Conservation (phyloP, 345 rosid species). For the Dimocarpus longan region DNA sequence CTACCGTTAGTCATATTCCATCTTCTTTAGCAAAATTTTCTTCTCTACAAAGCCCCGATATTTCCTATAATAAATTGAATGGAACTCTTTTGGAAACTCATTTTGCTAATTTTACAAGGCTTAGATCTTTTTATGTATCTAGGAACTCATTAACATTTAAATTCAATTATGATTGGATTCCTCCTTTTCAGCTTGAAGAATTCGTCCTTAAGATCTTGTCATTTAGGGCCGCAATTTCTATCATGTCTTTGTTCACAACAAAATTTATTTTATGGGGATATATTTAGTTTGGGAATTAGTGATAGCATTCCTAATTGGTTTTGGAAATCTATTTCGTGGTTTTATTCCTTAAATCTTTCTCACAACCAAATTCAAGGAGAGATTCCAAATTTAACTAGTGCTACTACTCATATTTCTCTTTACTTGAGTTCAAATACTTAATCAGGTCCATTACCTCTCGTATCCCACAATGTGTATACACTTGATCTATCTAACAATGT, state of each 20-base stretch:
- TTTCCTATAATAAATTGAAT: too few relatives aligned
- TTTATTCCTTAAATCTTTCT: slow-evolving; percentile 24
- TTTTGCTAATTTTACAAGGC: slow-evolving; percentile 28
- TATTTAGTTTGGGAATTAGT: slow-evolving; percentile 27
- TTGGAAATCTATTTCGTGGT: slow-evolving; percentile 14
- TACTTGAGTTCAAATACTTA: slow-evolving; percentile 25
- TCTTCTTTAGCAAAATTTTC: too few relatives aligned
- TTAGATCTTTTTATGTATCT: slow-evolving; percentile 17
- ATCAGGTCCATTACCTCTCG: slow-evolving; percentile 19
- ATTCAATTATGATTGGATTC: slow-evolving; percentile 28
- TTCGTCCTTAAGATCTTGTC: slow-evolving; percentile 22
- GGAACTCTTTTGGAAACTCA: slow-evolving; percentile 17
- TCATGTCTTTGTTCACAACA: slow-evolving; percentile 29
- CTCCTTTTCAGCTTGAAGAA: slow-evolving; percentile 26
- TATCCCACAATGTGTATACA: slow-evolving; percentile 8
- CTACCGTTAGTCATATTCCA: neutral
- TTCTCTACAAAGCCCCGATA: too few relatives aligned
- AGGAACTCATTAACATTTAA: slow-evolving; percentile 22
- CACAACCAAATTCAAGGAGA: slow-evolving; percentile 29
- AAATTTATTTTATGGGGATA: slow-evolving; percentile 9
- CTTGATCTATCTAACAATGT: slow-evolving; percentile 18
- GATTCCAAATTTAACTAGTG: slow-evolving; percentile 17
- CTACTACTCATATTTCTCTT: neutral
- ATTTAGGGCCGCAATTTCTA: slow-evolving; percentile 31
- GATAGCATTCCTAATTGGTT: slow-evolving; percentile 34